A percentile compares a stretch with the other conserved stretches of the same genome.
Evolutionary conservation across 371 early-diverging fungal species (phyloP).

Genomic region (Mortierella sp.): DNA sequence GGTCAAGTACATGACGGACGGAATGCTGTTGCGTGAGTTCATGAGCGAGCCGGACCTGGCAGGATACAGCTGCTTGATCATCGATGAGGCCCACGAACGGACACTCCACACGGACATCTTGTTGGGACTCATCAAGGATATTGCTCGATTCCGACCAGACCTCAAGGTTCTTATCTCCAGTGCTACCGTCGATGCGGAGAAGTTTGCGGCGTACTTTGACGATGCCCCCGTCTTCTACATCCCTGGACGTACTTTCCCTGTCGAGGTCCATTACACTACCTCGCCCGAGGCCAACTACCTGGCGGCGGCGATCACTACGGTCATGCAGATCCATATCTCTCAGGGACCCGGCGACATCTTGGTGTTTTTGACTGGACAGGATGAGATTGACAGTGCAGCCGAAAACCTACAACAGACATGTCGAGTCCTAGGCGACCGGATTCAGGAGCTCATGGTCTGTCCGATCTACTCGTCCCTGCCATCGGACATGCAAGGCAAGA

Average conservation of each 20-base stretch:
- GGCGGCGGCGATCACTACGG: constrained; percentile 93
- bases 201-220: constrained; percentile 96
- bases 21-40: constrained; percentile 98
- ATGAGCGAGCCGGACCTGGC: constrained; percentile 97
- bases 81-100: constrained; percentile 99
- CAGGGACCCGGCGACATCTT: constrained; percentile 95
- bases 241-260: constrained; percentile 95
- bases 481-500: constrained; percentile 93
- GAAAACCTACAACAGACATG: constrained; percentile 86
- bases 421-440: constrained; percentile 89
- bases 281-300: constrained; percentile 98
- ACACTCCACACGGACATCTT: constrained; percentile 98
- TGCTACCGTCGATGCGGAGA: constrained; percentile 98
- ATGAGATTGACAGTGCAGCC: constrained; percentile 97
- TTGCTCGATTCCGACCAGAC: constrained; percentile 92
- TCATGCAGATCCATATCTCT: constrained; percentile 96
- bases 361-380: constrained; percentile 99
- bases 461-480: constrained; percentile 97
- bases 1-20: constrained; percentile 99
- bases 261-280: constrained; percentile 95
- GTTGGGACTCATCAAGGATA: constrained; percentile 98
- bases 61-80: constrained; percentile 93
- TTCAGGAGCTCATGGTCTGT: constrained; percentile 92
- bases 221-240: constrained; percentile 94
- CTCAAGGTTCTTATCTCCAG: constrained; percentile 97